Base-by-base conservation (phyloP, 352 stramenopile species). In the Phytophthora macrochlamydospora region DNA sequence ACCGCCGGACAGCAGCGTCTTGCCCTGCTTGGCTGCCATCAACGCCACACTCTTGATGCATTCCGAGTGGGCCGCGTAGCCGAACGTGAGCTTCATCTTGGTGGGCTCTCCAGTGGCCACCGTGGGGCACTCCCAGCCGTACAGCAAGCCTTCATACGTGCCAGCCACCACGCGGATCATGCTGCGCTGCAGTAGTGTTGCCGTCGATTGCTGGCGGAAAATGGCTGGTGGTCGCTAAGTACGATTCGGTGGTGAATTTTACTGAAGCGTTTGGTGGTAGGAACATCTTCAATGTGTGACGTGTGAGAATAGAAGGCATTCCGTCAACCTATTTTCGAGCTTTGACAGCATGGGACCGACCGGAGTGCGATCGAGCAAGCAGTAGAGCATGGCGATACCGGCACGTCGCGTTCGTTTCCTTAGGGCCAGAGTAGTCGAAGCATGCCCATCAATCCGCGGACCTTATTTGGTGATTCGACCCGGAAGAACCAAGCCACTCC, bases 11-110 rank as follows among this genome's bases (percentile, higher is more conserved):
- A 96, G 71, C 56, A 96, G 75, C 51, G 83, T 92, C 70, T 92
- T 93, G 69, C 86, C 83, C 54, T 92, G 77, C 61, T 91, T 89
- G 46, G 86, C 84, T 24, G 65, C 82, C 81, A 93, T 93, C 24
- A 94, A 76, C 61, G 87, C 73, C 46, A 95, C 84, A 62, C 84
- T 92, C 65, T 94, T 94, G 78, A 95, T 92, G 65, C 87, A 94
- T 57, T 95, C 89, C 14, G 80, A 62, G 72, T 96, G 89, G 46
- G 87, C 89, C 37, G 84, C 75, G 65, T 94, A 96, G 35, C 85
- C 86, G 53, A 95, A 96, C 12, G 77, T 93, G 48, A 95, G 82
- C 73, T 92, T 94, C 75, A 95, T 90, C 62, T 85, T 86, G 30
- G 73, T 70, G 38, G 30, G 44, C 38, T 73, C 71, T 32, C 63